A percentile compares a stretch with the other conserved stretches of the same genome.
Conservation (phyloP, 2,329 filamentous ascomycete genomes). For the Colletotrichum incanum region DNA sequence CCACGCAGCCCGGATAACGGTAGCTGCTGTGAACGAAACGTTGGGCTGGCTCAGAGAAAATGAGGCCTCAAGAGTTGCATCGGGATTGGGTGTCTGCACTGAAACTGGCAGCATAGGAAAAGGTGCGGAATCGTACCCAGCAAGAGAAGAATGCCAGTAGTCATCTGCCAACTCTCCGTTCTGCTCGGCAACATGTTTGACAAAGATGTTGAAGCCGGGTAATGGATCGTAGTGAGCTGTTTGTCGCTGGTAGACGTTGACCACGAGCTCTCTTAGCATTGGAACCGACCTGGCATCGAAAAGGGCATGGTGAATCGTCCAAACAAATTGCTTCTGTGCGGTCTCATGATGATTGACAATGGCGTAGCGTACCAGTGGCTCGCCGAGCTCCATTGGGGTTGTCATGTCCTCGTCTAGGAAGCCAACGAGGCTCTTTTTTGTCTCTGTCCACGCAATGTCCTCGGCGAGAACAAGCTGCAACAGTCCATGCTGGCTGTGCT, state of each 20-base stretch:
- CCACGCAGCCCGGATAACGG: slow-evolving; percentile 8
- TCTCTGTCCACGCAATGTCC: background rate
- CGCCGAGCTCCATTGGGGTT: background rate
- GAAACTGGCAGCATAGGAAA: background rate
- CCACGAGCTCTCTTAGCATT: background rate
- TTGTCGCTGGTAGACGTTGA: background rate
- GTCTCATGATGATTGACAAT: background rate
- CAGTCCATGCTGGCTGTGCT: background rate
- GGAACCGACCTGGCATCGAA: slow-evolving; percentile 40
- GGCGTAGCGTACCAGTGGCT: slow-evolving; percentile 28
- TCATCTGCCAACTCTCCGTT: background rate
- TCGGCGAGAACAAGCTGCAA: slow-evolving; percentile 8
- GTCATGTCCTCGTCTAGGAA: slow-evolving; percentile 3
- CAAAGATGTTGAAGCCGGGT: background rate
- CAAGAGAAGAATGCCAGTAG: background rate
- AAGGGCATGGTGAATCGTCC: slow-evolving; percentile 44
- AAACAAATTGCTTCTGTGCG: slow-evolving; percentile 28
- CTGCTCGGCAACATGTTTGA: background rate
- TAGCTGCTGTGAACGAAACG: background rate
- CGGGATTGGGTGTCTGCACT: background rate
- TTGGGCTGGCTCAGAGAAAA: background rate
- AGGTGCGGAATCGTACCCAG: background rate
- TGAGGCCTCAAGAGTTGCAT: background rate
- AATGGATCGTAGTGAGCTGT: background rate
- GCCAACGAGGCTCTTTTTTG: background rate